Base-by-base conservation (phyloP, 169 alveolate genomes). In the Plasmodium cynomolgi region DNA sequence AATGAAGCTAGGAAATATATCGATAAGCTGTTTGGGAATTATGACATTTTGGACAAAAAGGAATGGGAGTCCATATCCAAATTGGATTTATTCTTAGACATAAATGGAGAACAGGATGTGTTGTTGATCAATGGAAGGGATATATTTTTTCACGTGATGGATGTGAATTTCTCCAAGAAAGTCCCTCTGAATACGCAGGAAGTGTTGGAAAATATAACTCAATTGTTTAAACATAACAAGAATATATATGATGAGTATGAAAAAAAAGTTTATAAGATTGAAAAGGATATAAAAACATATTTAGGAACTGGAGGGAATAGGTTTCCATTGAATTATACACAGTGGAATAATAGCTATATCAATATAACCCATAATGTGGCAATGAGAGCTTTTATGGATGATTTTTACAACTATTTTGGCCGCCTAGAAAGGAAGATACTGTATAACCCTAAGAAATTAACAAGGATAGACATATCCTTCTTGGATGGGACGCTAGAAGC, bases 291-390 rank as follows among this genome's bases (percentile, higher is more conserved):
- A 41, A 41, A 41, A 41, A 31, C 62, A 17, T 80, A 41, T 31
- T 80, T 44, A 80, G 84, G 39, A 11, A 41, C 44, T 20, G 84
- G 84, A 41, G 84, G 84, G 26, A 41, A 80, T 2, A n/a, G 84
- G 13, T 80, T 80, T 23, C 84, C 84, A 6, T 2, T 80, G 58
- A 29, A 80, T 44, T 80, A 44, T 29, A 80, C 84, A 1, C 84
- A 80, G 4, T 80, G 84, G 84, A 80, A 80, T 80, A 80, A 80
- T 80, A 39, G 71, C 29, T 80, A 80, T 31, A 80, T 44, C 2
- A 80, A 80, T n/a, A 44, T 80, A 3, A 80, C 84, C 9, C 84
- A 80, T 31, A 80, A 80, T 80, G 84, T 80, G 13, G 84, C 84
- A 80, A 72, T 44, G 29, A 80, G 84, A 80, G 84, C 74, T 8